Evolutionary conservation across 768 basidiomycete genomes (phyloP).

Genomic region (Russula emetica): DNA sequence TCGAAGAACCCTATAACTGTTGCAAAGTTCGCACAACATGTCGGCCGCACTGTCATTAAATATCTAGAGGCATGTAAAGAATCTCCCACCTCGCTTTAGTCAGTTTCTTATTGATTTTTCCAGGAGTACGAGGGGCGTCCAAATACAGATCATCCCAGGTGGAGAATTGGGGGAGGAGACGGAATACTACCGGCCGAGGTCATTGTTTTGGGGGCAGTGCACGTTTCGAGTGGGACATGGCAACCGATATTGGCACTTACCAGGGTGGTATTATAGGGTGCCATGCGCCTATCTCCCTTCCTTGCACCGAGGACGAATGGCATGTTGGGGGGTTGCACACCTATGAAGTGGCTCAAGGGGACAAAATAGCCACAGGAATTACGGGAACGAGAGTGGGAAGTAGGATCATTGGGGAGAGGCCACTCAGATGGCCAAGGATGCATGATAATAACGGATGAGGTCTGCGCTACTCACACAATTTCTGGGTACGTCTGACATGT

Average conservation of each 20-base stretch:
- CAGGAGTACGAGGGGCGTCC: neutral
- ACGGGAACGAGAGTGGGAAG: neutral
- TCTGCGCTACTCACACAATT: neutral
- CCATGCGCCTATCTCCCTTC: neutral
- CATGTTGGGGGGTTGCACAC: neutral
- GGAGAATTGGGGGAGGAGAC: neutral
- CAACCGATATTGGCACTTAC: conserved; percentile 4
- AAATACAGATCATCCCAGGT: neutral
- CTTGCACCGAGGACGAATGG: neutral
- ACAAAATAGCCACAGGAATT: neutral
- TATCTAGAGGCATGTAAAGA: neutral
- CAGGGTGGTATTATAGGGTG: neutral
- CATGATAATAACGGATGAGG: neutral
- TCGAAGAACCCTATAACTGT: neutral
- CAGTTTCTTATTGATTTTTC: too few species aligned
- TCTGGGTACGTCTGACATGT: neutral
- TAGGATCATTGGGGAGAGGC: neutral
- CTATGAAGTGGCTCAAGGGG: neutral
- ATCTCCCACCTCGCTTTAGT: neutral
- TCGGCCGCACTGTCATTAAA: neutral
- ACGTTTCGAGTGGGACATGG: conserved; percentile 2
- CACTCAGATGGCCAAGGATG: neutral
- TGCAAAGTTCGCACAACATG: conserved; percentile 7
- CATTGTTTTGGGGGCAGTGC: conserved; percentile 1
- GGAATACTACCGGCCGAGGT: neutral